A percentile compares a stretch with the other conserved stretches of the same genome.
phyloP scores from a whole-genome alignment of 225 moss, liverwort and hornwort species.

The Bryoerythrophyllum caledonicum region DNA sequence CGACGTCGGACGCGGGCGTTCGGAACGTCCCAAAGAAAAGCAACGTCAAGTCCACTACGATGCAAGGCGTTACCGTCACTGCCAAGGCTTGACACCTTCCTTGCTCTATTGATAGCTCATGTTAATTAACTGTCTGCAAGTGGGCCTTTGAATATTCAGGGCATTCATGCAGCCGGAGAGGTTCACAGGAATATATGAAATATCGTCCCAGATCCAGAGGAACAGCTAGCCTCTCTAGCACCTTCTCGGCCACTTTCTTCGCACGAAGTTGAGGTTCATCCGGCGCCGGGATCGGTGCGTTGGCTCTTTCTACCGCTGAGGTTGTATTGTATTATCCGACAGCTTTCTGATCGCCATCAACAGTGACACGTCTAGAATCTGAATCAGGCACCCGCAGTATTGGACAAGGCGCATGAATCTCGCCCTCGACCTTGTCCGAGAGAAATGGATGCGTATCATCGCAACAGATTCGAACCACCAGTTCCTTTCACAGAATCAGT shows the following conservation, averaged over 20 bases:
- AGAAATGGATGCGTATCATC: background rate
- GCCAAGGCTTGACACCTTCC: background rate
- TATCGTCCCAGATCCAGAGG: conserved; percentile 18
- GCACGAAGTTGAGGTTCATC: background rate
- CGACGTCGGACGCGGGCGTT: conserved; percentile 51
- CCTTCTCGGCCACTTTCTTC: background rate
- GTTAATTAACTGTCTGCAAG: background rate
- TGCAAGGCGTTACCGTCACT: too few species aligned
- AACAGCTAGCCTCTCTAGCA: background rate
- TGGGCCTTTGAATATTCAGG: conserved; percentile 6
- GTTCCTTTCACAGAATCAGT: background rate
- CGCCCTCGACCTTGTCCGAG: background rate
- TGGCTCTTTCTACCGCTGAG: background rate
- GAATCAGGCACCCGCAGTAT: background rate
- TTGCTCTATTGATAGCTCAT: background rate
- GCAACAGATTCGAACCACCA: background rate
- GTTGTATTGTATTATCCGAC: background rate
- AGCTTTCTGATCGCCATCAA: background rate
- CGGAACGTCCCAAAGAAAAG: too few species aligned
- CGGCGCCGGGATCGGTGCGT: background rate
- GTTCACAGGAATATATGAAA: background rate
- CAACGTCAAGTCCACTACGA: too few species aligned
- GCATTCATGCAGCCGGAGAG: background rate
- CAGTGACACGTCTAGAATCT: conserved; percentile 9
- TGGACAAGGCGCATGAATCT: conserved; percentile 14